These are phyloP conservation scores for Rheum nobile DNA, from an alignment of 148 eudicot genomes.

Conservation along the genomic window DNA sequence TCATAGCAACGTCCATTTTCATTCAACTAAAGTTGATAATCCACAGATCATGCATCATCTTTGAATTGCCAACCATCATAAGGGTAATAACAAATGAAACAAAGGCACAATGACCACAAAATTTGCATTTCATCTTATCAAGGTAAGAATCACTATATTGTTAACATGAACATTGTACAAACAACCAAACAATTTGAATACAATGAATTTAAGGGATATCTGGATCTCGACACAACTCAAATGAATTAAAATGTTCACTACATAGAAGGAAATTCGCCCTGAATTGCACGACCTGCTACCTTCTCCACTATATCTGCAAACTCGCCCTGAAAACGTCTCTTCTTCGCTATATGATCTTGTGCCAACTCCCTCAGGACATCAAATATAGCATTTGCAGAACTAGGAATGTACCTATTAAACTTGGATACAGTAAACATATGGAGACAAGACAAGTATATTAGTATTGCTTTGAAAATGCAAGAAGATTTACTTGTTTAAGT, in stretches of 20 bases:
- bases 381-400: conserved; percentile 71
- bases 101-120: no score
- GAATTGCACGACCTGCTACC: conserved; percentile 45
- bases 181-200: not conserved
- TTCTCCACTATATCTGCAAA: conserved; percentile 72
- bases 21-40: no score
- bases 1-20: no score
- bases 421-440: not conserved
- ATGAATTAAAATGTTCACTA: not conserved
- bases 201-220: not conserved
- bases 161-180: no score
- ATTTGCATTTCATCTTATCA: no score
- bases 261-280: conserved; percentile 29
- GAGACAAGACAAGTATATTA: not conserved
- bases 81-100: no score
- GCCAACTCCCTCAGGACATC: conserved; percentile 62
- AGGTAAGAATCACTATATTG: no score
- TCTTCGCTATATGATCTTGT: conserved; percentile 48
- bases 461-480: not conserved
- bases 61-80: no score
- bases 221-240: not conserved
- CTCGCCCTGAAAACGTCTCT: conserved; percentile 38
- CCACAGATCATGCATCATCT: no score
- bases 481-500: conserved; percentile 64
- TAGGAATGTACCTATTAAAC: conserved; percentile 65